Evolutionary conservation across 768 basidiomycete species (phyloP).

Genomic region (Russula sp.): DNA sequence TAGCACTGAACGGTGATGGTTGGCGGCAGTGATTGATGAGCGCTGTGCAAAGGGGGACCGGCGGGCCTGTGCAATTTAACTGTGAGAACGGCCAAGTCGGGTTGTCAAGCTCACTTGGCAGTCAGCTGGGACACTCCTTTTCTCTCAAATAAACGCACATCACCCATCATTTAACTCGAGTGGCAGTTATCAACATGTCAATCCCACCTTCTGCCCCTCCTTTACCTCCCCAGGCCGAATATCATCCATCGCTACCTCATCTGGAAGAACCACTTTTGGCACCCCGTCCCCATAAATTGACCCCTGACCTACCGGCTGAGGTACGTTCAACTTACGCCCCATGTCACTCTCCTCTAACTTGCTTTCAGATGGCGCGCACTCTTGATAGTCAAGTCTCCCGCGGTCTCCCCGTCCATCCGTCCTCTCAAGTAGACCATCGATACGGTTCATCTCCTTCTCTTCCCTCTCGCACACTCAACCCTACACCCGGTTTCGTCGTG

Average conservation of each 20-base stretch:
- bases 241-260: constrained; percentile 37
- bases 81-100: neutral
- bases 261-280: constrained; percentile 54
- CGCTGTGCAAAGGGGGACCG: no score
- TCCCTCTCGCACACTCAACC: constrained; percentile 24
- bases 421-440: constrained; percentile 20
- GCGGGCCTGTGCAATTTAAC: no score
- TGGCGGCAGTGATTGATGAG: no score
- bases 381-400: constrained; percentile 44
- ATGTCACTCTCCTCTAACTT: constrained; percentile 14
- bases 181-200: neutral
- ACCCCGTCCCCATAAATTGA: constrained; percentile 58
- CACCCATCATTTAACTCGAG: neutral
- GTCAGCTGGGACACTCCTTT: no score
- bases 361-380: constrained; percentile 54
- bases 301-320: constrained; percentile 55
- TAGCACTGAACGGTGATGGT: no score
- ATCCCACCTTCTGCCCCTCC: neutral
- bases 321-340: constrained; percentile 37
- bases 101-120: no score
- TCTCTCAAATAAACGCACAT: no score
- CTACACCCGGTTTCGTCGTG: constrained; percentile 22
- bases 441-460: constrained; percentile 26
- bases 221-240: neutral
- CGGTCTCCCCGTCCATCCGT: constrained; percentile 17